Evolutionary conservation across 345 rosid genomes (phyloP).

Genomic region (Excoecaria agallocha): DNA sequence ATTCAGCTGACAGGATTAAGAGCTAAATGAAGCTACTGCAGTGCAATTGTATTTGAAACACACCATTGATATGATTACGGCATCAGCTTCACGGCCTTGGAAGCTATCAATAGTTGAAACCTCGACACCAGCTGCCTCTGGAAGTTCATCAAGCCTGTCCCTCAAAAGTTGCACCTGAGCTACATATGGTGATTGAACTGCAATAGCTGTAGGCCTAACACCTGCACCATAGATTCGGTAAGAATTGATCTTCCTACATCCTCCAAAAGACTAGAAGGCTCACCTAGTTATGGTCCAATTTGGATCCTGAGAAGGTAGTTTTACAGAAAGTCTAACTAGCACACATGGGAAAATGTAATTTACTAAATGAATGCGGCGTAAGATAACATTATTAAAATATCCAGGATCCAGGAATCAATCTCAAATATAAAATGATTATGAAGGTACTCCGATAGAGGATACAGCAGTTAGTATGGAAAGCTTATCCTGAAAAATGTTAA

Average conservation of each 20-base stretch:
- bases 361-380: not conserved
- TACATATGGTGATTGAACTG: conserved; percentile 95
- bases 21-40: not conserved
- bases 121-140: conserved; percentile 79
- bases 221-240: conserved; percentile 44
- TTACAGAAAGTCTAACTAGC: too few species aligned
- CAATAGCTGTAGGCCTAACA: conserved; percentile 71
- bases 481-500: not conserved
- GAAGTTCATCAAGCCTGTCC: conserved; percentile 78
- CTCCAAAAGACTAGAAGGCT: not conserved
- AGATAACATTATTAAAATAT: not conserved
- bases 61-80: conserved; percentile 97
- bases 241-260: conserved; percentile 7
- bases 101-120: conserved; percentile 95
- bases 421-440: not conserved
- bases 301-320: not conserved
- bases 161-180: conserved; percentile 93
- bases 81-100: conserved; percentile 98
- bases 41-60: not conserved
- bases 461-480: not conserved
- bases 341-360: not conserved
- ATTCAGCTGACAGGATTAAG: not conserved
- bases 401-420: not conserved
- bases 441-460: not conserved
- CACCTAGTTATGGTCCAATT: not conserved